Conservation (phyloP, 169 alveolate genomes). For the Plasmodium berghei region DNA sequence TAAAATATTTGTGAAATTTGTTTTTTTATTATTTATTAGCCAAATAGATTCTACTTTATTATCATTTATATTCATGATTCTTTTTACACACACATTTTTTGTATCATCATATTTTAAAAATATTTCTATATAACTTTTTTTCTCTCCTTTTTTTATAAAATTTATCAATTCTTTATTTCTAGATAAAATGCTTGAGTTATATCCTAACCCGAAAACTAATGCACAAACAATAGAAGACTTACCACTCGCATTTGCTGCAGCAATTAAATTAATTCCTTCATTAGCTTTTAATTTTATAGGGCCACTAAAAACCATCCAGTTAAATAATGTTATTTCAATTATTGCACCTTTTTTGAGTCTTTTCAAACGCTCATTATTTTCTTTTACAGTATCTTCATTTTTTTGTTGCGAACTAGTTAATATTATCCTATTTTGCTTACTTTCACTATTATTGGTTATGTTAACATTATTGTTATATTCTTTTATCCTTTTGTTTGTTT, state of each 20-base stretch:
- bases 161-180: slow-evolving; percentile 78
- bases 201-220: slow-evolving; percentile 83
- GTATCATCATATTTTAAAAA: slow-evolving; percentile 20
- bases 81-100: slow-evolving; percentile 27
- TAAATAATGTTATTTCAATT: slow-evolving; percentile 76
- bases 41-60: slow-evolving; percentile 60
- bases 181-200: slow-evolving; percentile 75
- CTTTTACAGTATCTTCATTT: neutral
- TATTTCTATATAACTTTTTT: slow-evolving; percentile 63
- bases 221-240: slow-evolving; percentile 85
- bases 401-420: neutral
- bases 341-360: slow-evolving; percentile 41
- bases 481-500: no score
- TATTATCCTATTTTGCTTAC: neutral
- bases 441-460: neutral
- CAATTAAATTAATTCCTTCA: slow-evolving; percentile 84
- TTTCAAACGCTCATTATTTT: neutral
- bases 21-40: slow-evolving; percentile 77
- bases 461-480: neutral
- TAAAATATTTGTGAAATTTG: slow-evolving; percentile 57
- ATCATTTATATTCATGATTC: slow-evolving; percentile 47
- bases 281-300: slow-evolving; percentile 78
- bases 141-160: slow-evolving; percentile 81
- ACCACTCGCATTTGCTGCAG: slow-evolving; percentile 86
- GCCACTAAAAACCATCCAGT: slow-evolving; percentile 87